These are phyloP conservation scores for Psilocybe cyanescens DNA, from an alignment of 768 basidiomycete genomes.

Conservation along the genomic window DNA sequence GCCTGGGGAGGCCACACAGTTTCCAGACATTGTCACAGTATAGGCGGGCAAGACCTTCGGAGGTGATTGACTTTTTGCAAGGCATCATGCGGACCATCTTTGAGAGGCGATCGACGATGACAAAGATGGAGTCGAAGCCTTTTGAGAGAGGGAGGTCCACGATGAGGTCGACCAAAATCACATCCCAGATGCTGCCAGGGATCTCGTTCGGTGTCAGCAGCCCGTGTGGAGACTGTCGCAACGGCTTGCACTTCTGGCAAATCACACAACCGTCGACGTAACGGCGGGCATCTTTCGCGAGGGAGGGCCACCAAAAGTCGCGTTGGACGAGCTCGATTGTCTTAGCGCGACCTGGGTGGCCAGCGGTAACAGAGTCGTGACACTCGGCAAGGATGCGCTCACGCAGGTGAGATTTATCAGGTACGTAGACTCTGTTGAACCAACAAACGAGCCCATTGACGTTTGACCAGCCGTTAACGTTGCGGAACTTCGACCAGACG, in stretches of 20 bases:
- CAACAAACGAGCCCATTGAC: no score
- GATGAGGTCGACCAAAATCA: conserved; percentile 40
- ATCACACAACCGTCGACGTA: conserved; percentile 31
- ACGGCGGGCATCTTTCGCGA: neutral
- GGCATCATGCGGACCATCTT: neutral
- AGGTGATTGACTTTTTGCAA: neutral
- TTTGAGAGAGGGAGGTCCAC: conserved; percentile 30
- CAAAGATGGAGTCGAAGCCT: conserved; percentile 38
- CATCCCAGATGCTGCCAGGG: conserved; percentile 28
- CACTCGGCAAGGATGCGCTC: neutral
- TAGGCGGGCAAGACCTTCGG: neutral
- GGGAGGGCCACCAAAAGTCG: no score
- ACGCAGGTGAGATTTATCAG: no score
- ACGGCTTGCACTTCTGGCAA: conserved; percentile 35
- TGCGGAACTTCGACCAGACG: no score
- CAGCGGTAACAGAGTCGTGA: neutral
- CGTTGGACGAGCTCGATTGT: no score
- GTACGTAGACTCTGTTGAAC: no score
- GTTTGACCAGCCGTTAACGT: neutral
- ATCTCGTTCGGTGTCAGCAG: conserved; percentile 19
- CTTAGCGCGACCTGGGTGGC: neutral
- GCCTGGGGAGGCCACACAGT: conserved; percentile 6
- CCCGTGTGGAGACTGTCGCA: conserved; percentile 28
- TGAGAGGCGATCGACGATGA: conserved; percentile 23
- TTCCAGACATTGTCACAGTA: conserved; percentile 12